Base-by-base conservation (phyloP, 129 eudicot species). In the Logfia minima region DNA sequence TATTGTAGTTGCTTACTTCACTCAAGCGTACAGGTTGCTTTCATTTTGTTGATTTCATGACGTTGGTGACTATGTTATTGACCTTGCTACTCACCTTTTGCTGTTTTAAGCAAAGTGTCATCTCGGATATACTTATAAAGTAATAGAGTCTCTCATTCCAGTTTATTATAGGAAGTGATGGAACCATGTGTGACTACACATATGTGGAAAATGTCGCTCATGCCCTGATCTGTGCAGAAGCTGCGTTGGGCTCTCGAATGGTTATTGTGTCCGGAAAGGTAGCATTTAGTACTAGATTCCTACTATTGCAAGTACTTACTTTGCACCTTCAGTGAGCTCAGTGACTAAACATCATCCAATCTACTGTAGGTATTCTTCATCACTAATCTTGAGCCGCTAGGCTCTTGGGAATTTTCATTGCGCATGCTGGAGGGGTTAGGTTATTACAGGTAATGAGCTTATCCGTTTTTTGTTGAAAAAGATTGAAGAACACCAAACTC, bases 201-300 rank as follows among this genome's bases (percentile, higher is more conserved):
- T 90, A 88, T 68, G 91, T 93, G 83, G 98, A 90, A 79, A 93
- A 93, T 87, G 96, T 88, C 75, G 96, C 97, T 45, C 93, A 93
- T 87, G 97, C 96, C 22, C 85, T 82, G 77, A 80, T 90, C 68
- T 91, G 96, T 87, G 90, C 97, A 62, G 96, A 92, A 84, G 86
- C 86, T 86, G 93, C 96, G 77, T 70, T 93, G 77, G 75, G 74
- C 58, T 85, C 85, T 76, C 86, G 69, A 56, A 82, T 59, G 87
- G 87, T 76, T 67, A 59, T 86, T 61, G 91, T 88, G 16, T 86
- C 95, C 34, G 98, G 97, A 79, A 90, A 93, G 98, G 98, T 93
- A 87, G 9, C 39, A 34, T 79, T 3, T 75, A 74, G 53, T 62
- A 58, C 32, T 22, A 67, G 19, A 60, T 41, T 58, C 23, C 5